Evolutionary conservation across 208 protist genomes (phyloP).

Genomic region (Crithidia brevicula): DNA sequence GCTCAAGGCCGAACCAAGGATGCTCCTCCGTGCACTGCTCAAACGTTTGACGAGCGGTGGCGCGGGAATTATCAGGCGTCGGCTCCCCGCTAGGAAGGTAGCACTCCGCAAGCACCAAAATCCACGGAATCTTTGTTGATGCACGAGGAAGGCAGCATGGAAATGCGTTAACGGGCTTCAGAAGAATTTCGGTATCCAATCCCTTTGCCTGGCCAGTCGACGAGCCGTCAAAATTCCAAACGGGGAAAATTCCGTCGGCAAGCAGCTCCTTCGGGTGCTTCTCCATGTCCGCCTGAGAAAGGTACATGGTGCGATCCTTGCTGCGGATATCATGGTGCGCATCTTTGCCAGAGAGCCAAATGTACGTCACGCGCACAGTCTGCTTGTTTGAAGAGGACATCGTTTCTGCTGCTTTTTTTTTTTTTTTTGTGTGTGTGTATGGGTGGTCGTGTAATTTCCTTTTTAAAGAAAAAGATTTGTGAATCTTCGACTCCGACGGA

Average conservation of each 20-base stretch:
- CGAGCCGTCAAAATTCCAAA: slow-evolving; percentile 98
- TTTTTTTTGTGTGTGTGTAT: no score
- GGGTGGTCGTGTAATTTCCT: no score
- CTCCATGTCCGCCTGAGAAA: slow-evolving; percentile 49
- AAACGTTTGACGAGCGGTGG: slow-evolving; percentile 84
- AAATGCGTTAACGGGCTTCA: slow-evolving; percentile 91
- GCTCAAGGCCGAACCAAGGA: slow-evolving; percentile 91
- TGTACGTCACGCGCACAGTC: slow-evolving; percentile 76
- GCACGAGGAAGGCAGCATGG: slow-evolving; percentile 70
- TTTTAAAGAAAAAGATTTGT: no score
- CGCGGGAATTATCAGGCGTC: slow-evolving; percentile 92
- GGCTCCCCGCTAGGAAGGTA: slow-evolving; percentile 92
- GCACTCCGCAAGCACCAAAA: slow-evolving; percentile 92
- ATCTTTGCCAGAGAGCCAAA: slow-evolving; percentile 86
- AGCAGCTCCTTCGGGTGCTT: slow-evolving; percentile 77
- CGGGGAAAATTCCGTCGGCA: slow-evolving; percentile 78
- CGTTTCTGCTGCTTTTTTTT: slow-evolving; percentile 15
- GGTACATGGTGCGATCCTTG: slow-evolving; percentile 87
- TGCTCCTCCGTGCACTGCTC: slow-evolving; percentile 70
- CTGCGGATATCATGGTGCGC: slow-evolving; percentile 87
- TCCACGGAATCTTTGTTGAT: slow-evolving; percentile 85
- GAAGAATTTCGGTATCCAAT: slow-evolving; percentile 82
- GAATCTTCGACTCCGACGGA: no score
- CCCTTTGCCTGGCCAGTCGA: slow-evolving; percentile 82
- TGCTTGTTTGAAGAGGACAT: slow-evolving; percentile 47